Conservation (phyloP, 306 rosid species). For the Adenanthera pavonina region DNA sequence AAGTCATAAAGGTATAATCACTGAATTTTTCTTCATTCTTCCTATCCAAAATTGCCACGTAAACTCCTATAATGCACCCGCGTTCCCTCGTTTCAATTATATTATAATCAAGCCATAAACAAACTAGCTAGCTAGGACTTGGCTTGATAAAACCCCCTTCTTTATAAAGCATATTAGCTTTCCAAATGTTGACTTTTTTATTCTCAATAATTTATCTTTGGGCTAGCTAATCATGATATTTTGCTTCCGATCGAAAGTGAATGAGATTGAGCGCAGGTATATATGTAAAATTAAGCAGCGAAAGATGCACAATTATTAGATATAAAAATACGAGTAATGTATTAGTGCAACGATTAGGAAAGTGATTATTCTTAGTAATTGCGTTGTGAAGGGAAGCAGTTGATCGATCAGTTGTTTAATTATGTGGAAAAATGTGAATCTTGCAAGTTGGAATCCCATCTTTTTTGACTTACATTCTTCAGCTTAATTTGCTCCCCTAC, state of each 20-base stretch:
- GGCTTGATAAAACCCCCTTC: background rate
- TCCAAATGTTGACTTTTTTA: background rate
- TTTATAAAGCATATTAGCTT: background rate
- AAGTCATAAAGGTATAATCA: background rate
- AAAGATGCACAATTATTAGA: background rate
- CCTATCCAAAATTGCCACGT: background rate
- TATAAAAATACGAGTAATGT: background rate
- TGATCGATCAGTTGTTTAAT: slow-evolving; percentile 6
- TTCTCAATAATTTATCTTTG: background rate
- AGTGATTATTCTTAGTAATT: background rate
- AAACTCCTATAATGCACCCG: background rate
- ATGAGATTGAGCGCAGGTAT: background rate
- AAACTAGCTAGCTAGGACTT: background rate
- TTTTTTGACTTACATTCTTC: background rate
- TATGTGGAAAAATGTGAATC: slow-evolving; percentile 1
- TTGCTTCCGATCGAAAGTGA: background rate
- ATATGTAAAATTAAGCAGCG: background rate
- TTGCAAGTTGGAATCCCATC: slow-evolving; percentile 12
- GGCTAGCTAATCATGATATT: background rate
- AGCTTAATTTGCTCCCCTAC: slow-evolving; percentile 2
- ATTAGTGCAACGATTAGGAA: background rate
- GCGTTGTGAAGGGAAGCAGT: background rate
- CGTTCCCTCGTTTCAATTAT: background rate
- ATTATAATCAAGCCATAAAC: background rate
- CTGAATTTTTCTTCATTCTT: background rate